Evolutionary conservation across 495 filamentous ascomycete genomes (phyloP), one percentile per base, ranked within the genome.

Genomic region (Tuber calosporum): DNA sequence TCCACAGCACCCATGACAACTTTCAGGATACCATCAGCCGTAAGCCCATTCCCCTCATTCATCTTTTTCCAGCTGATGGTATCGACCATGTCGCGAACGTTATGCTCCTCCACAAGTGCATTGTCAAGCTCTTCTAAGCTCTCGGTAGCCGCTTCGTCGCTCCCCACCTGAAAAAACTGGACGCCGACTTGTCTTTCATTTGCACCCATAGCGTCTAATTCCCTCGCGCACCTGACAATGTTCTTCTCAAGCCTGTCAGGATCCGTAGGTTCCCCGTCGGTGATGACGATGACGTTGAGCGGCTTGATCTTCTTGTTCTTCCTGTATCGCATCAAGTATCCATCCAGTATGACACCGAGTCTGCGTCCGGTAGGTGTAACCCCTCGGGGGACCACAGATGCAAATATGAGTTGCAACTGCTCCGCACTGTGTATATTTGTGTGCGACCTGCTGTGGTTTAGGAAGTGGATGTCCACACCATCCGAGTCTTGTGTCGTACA

Each of bases 131-230:
- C 86, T 82, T 87, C 81, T 69, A 97, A 84, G 75, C 90, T 89
- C 79, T 84, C 80, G 17, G 84, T 85, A 0, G 93, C 95, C 0
- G 76, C 83, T 11, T 83, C 76, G 78, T 97, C 93, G 39, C 87
- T 86, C 69, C 96, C 95, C 67, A 98, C 90, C 84, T 99, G 95
- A 84, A 99, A 97, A 84, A 99, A 97, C 83, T 99, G 95, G 72
- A 99, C 88, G 34, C 96, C 95, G 37, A 97, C 85, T 83, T 99
- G 95, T 86, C 93, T 90, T 11, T 92, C 87, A 26, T 88, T 87
- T 0, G 93, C 94, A 11, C 88, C 83, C 3, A 90, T 81, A 20
- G 81, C 83, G 82, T 97, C 94, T 34, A 99, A 85, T 75, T 87
- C 88, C 83, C 85, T 85, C 0, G 93, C 95, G 0, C 86, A 85